Conservation (phyloP, 768 basidiomycete species). For the Mycena epipterygia region DNA sequence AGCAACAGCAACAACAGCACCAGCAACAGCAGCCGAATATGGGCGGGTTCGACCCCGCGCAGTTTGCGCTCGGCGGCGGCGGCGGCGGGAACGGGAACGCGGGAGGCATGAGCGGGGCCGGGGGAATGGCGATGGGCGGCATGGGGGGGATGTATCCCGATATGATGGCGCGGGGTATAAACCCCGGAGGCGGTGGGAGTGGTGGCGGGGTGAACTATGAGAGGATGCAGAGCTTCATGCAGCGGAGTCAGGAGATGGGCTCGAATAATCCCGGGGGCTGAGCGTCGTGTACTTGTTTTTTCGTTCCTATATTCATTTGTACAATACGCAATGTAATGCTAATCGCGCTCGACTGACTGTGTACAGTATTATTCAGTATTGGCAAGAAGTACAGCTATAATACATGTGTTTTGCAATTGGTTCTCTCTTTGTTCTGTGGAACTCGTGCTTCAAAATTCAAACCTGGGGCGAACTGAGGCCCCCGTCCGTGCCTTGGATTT, state of each 20-base stretch:
- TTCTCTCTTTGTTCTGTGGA: too few species aligned
- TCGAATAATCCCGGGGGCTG: not conserved
- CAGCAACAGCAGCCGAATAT: slow-evolving; percentile 25
- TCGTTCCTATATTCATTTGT: slow-evolving; percentile 31
- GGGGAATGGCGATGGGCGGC: not conserved
- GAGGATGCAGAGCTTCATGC: slow-evolving; percentile 60
- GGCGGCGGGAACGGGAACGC: slow-evolving; percentile 7
- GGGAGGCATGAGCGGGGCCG: not conserved
- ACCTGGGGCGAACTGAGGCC: slow-evolving; percentile 62
- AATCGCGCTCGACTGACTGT: too few species aligned
- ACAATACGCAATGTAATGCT: slow-evolving; percentile 19
- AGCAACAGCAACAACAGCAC: not conserved
- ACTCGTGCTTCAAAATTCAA: too few species aligned
- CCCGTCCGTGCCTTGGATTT: slow-evolving; percentile 85
- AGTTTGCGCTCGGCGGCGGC: slow-evolving; percentile 16
- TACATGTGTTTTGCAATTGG: not conserved
- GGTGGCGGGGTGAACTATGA: slow-evolving; percentile 50
- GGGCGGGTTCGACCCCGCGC: slow-evolving; percentile 29
- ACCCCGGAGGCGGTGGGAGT: slow-evolving; percentile 29
- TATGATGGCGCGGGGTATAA: slow-evolving; percentile 10
- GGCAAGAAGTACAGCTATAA: slow-evolving; percentile 16
- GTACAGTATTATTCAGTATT: too few species aligned
- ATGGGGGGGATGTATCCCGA: slow-evolving; percentile 36
- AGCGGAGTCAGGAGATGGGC: slow-evolving; percentile 49
- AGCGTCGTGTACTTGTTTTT: slow-evolving; percentile 6